Evolutionary conservation across 306 rosid species (phyloP), one percentile per base, ranked within the genome.

Genomic region (Malus domestica): DNA sequence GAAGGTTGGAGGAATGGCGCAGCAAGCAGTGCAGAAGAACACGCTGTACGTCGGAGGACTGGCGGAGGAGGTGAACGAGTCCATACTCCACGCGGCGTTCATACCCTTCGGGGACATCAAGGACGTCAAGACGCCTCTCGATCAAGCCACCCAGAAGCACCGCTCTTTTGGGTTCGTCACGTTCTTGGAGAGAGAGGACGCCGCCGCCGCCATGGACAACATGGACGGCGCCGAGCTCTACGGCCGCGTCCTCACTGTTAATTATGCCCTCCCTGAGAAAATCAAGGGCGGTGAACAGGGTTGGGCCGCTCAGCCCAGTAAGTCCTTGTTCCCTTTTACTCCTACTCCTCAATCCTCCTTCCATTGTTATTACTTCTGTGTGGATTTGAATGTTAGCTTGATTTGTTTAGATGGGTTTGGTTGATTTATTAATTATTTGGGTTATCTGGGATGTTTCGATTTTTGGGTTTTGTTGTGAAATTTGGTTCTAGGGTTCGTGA

Each of bases 211-310:
- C 84, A 92, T 92, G 97, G 98, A 95, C 69, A 92, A 95, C 80
- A 90, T 95, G 97, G 98, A 95, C 72, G 98, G 97, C 7, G 93
- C 98, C 3, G 97, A 95, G 75, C 98, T 95, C 67, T 95, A 92
- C 55, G 98, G 98, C 27, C 96, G 98, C 4, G 98, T 95, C 0
- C 96, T 95, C 79, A 95, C 98, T 49, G 98, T 92, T 78, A 94
- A 94, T 38, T 94, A 95, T 44, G 98, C 98, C 64, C 90, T 90
- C 46, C 97, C 97, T 6, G 98, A 92, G 80, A 65, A 67, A 7
- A 95, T 95, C 67, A 95, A 95, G 95, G 98, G 98, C 55, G 98
- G 96, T 44, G 98, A 95, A 78, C 97, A 89, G 69, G 98, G 98
- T 19, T 95, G 97, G 98, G 98, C 98, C 51, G 98, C 98, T 7